Base-by-base conservation (phyloP, 2,329 filamentous ascomycete species). In the Epicoccum nigrum region DNA sequence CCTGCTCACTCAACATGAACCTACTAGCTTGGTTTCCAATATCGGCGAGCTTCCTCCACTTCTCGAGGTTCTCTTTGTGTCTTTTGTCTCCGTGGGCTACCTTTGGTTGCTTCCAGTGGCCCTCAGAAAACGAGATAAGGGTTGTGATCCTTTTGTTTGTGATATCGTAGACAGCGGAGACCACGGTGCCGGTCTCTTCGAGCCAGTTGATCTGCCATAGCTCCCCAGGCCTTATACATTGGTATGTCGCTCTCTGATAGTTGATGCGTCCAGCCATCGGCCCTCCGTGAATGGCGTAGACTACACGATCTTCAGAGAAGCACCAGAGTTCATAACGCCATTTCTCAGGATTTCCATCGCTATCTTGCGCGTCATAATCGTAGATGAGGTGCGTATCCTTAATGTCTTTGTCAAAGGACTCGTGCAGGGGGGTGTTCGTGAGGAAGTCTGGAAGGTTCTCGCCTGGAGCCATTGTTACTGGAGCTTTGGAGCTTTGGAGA, bases 271-370 rank as follows among this genome's bases (percentile, higher is more conserved):
- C 62, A 28, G 60, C 62, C 63, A 85, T 85, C 3, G 82, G 83
- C 0, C 82, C 82, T 4, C 83, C 81, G 56, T 85, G 82, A 46
- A 85, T 85, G 19, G 78, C 77, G 58, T 85, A 85, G 51, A 85
- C 78, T 39, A 83, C 77, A 4, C 81, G 77, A 45, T 63, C 64
- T 15, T 77, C 69, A n/a, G 77, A 82, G 59, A 80, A 81, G 68
- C 84, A 84, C 82, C 83, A 85, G 62, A 85, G 78, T 53, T 85
- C 83, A 58, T 85, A 85, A 1, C 80, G 77, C 83, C 82, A 85
- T 63, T 82, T 84, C 43, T 83, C 79, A 0, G 80, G 77, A 4
- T 79, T 79, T 8, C 81, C 80, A 1, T 77, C 48, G 2, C 56
- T 54, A 50, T 81, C 77, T 44, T 78, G 67, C 0, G 79, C 81